Evolutionary conservation across 805 yeast genomes (phyloP).

Genomic region (Ogataea salicorniae): DNA sequence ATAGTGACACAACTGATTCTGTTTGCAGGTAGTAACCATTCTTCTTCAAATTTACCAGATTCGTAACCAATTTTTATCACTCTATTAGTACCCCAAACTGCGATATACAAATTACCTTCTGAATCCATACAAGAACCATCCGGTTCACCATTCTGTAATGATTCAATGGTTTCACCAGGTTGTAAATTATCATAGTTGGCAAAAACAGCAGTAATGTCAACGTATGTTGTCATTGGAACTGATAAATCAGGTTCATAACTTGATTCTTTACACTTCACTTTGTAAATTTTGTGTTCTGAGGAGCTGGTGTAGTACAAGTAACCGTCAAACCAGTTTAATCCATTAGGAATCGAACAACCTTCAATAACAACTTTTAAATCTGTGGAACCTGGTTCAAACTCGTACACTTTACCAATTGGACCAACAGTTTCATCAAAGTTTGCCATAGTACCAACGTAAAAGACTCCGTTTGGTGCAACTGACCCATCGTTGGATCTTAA

Average conservation of each 20-base stretch:
- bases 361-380: slow-evolving; percentile 31
- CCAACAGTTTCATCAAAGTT: slow-evolving; percentile 21
- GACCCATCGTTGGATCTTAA: slow-evolving; percentile 80
- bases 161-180: slow-evolving; percentile 13
- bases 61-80: slow-evolving; percentile 47
- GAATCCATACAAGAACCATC: slow-evolving; percentile 70
- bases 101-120: slow-evolving; percentile 52
- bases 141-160: slow-evolving; percentile 50
- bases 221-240: slow-evolving; percentile 33
- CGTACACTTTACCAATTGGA: slow-evolving; percentile 53
- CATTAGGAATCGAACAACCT: slow-evolving; percentile 60
- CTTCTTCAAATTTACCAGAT: slow-evolving; percentile 46
- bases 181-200: slow-evolving; percentile 2
- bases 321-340: slow-evolving; percentile 51
- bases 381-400: slow-evolving; percentile 28
- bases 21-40: slow-evolving; percentile 51
- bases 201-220: slow-evolving; percentile 27
- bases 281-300: slow-evolving; percentile 40
- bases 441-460: slow-evolving; percentile 80
- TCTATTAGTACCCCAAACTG: slow-evolving; percentile 58
- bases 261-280: slow-evolving; percentile 35
- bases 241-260: slow-evolving; percentile 28
- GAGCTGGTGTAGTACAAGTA: slow-evolving; percentile 53
- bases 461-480: slow-evolving; percentile 68
- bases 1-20: slow-evolving; percentile 63